Base-by-base conservation (phyloP, 2,329 filamentous ascomycete species). In the Coniochaeta prunicola region DNA sequence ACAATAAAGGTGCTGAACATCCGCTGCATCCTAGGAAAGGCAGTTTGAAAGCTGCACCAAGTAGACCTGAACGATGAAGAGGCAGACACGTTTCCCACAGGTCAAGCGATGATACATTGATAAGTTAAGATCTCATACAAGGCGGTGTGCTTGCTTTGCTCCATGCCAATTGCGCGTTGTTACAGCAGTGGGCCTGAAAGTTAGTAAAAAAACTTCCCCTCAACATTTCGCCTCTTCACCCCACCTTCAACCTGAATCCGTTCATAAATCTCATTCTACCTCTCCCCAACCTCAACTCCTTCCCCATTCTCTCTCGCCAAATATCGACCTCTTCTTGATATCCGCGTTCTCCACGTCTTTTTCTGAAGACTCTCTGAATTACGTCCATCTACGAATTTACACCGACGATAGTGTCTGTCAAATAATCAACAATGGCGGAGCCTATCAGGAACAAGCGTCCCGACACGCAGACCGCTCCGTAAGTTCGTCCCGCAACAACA, bases 401-500 rank as follows among this genome's bases (percentile, higher is more conserved):
- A 30, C 45, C 45, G 45, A 48, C n/a, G 3, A 50, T 26, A 66
- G 69, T 33, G 56, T 56, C 30, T 59, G 34, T 53, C 54, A 28
- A 59, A 56, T 36, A 59, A 65, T 66, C 71, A 73, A 76, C 67
- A 62, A 85, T 86, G 82, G 81, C 82, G 68, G 82, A 86, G 72
- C 82, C 83, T 63, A 86, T 86, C 71, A 82, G 82, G 75, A 84
- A 83, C 74, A 84, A 85, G 74, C 80, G 83, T 67, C 75, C 79
- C 61, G 82, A 85, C 67, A 70, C 77, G 69, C 72, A 77, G 64
- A 75, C 77, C 73, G 83, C 83, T 67, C 83, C 83, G 83, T 86
- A 76, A 76, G 83, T 82, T 60, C 53, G 59, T 30, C n/a, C 45
- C 45, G n/a, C 45, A 12, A 2, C 45, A 50, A 5, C 45, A 26